Conservation (phyloP, 2,329 filamentous ascomycete species). For the Didymella lethalis region DNA sequence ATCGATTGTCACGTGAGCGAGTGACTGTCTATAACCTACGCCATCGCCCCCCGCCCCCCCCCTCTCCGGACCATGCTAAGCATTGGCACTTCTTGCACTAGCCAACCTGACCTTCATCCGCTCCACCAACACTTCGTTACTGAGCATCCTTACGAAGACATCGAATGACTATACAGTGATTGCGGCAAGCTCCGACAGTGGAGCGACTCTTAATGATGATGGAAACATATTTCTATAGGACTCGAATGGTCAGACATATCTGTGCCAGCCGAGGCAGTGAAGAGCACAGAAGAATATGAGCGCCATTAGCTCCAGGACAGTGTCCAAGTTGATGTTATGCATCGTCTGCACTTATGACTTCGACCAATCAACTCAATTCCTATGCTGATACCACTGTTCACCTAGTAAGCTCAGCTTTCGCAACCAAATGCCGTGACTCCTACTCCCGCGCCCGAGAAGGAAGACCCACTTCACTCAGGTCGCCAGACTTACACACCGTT, state of each 20-base stretch:
- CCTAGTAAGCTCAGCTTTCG: background rate
- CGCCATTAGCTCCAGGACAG: too few relatives aligned
- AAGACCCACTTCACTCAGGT: background rate
- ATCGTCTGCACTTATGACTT: background rate
- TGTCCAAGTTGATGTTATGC: background rate
- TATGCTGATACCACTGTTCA: background rate
- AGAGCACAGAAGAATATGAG: too few relatives aligned
- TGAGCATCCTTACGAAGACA: background rate
- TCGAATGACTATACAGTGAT: background rate
- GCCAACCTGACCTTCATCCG: background rate
- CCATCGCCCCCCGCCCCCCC: background rate
- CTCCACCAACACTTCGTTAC: background rate
- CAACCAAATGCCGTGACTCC: background rate
- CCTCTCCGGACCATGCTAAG: background rate
- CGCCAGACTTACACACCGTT: background rate
- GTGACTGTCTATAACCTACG: background rate
- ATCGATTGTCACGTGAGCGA: background rate
- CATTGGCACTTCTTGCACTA: background rate
- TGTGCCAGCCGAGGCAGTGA: too few relatives aligned
- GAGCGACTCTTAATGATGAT: background rate
- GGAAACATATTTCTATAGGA: too few relatives aligned
- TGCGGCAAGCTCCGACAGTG: background rate
- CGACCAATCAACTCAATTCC: background rate
- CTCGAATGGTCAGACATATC: too few relatives aligned
- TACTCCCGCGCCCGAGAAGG: background rate